Evolutionary conservation across 2,329 filamentous ascomycete species (phyloP).

Genomic region (Diplodia seriata): DNA sequence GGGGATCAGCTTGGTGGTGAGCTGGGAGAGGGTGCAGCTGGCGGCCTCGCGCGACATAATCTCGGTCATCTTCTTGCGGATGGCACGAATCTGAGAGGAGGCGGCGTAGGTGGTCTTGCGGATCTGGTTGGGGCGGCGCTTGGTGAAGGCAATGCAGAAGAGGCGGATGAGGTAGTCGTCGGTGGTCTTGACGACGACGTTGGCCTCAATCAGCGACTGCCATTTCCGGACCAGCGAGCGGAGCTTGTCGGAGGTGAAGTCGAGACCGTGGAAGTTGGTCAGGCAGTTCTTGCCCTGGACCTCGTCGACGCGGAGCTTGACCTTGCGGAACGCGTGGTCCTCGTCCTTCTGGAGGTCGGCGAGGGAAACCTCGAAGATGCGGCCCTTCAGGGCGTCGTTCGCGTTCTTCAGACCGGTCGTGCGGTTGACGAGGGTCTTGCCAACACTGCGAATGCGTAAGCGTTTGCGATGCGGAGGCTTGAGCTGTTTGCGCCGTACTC

Average conservation of each 20-base stretch:
- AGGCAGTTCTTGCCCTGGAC: slow-evolving; percentile 99
- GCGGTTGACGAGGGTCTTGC: slow-evolving; percentile 99
- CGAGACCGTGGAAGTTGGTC: slow-evolving; percentile 99
- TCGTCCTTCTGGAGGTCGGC: slow-evolving; percentile 99
- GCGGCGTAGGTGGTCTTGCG: slow-evolving; percentile 99
- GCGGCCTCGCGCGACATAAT: slow-evolving; percentile 97
- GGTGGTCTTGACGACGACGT: slow-evolving; percentile 99
- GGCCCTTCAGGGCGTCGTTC: slow-evolving; percentile 98
- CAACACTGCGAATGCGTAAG: slow-evolving; percentile 72
- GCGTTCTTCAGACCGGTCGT: slow-evolving; percentile 99
- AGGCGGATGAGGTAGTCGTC: slow-evolving; percentile 99
- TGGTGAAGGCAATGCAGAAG: slow-evolving; percentile 99
- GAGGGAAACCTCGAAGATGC: slow-evolving; percentile 98
- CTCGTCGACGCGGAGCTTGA: slow-evolving; percentile 98
- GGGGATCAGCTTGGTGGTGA: slow-evolving; percentile 98
- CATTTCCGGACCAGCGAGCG: slow-evolving; percentile 99
- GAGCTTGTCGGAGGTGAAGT: slow-evolving; percentile 99
- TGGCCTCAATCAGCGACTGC: slow-evolving; percentile 99
- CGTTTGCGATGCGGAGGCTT: slow-evolving; percentile 27
- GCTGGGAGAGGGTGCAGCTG: slow-evolving; percentile 92
- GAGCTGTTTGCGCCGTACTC: slow-evolving; percentile 71
- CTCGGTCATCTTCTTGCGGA: slow-evolving; percentile 99
- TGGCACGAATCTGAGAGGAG: slow-evolving; percentile 95
- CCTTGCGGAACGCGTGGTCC: slow-evolving; percentile 99
- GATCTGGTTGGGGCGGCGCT: slow-evolving; percentile 98